phyloP scores from a whole-genome alignment of 2,329 filamentous ascomycete species.

The Diaporthe helianthi region DNA sequence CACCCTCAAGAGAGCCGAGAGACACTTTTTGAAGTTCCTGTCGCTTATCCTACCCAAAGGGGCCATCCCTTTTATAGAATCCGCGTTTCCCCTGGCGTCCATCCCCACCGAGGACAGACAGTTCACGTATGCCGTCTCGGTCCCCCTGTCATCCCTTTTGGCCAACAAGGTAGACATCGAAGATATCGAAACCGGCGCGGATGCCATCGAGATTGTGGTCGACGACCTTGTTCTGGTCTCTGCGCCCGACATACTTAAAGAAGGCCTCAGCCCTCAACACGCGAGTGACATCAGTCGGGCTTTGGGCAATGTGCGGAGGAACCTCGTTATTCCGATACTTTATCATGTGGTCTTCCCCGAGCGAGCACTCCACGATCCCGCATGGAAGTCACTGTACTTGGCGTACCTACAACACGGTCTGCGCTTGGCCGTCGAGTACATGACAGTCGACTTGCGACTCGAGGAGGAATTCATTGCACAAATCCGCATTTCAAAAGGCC shows the following conservation, averaged over 20 bases:
- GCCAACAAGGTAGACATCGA: conserved; percentile 64
- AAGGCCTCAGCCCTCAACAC: conserved; percentile 42
- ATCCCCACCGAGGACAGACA: conserved; percentile 65
- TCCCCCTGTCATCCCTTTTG: conserved; percentile 65
- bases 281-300: conserved; percentile 62
- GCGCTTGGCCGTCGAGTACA: conserved; percentile 67
- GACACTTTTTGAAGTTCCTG: conserved; percentile 74
- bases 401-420: conserved; percentile 66
- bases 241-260: conserved; percentile 29
- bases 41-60: conserved; percentile 64
- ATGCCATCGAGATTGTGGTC: conserved; percentile 70
- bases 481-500: conserved; percentile 58
- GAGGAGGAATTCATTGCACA: conserved; percentile 57
- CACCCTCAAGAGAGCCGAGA: conserved; percentile 71
- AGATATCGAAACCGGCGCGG: conserved; percentile 69
- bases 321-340: conserved; percentile 66
- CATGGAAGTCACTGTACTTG: conserved; percentile 52
- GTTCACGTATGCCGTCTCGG: conserved; percentile 72
- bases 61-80: conserved; percentile 65
- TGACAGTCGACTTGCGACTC: conserved; percentile 67
- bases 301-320: conserved; percentile 66
- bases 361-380: conserved; percentile 37
- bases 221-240: conserved; percentile 46
- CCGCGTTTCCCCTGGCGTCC: conserved; percentile 69
- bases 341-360: conserved; percentile 55